Conservation (phyloP, 192 early-diverging fungal genomes). For the Coemansia sp. region DNA sequence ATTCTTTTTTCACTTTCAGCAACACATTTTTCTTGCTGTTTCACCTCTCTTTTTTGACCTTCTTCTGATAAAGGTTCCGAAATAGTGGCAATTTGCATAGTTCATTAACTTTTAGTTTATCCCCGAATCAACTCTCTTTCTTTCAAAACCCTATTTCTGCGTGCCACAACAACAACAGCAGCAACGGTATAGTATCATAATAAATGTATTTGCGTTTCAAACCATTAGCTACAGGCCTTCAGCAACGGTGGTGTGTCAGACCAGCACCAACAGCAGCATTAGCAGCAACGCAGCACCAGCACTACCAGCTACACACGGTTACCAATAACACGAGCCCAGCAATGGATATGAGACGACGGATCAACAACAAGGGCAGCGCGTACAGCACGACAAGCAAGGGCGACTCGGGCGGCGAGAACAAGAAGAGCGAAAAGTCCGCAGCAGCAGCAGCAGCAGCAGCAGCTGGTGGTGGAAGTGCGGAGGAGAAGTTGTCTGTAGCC, state of each 20-base stretch:
- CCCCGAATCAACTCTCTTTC: too few species aligned
- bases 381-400: slow-evolving; percentile 1
- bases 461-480: neutral
- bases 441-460: neutral
- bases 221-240: slow-evolving; percentile 8
- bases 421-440: neutral
- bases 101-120: too few species aligned
- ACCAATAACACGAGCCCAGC: neutral
- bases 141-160: too few species aligned
- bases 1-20: too few species aligned
- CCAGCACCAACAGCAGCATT: neutral
- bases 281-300: slow-evolving; percentile 6
- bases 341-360: neutral
- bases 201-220: slow-evolving; percentile 1
- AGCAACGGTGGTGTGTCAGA: slow-evolving; percentile 1
- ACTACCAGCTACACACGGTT: neutral
- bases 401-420: neutral
- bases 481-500: neutral
- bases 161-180: too few species aligned
- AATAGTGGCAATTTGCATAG: too few species aligned
- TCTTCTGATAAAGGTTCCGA: too few species aligned
- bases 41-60: too few species aligned
- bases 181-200: too few species aligned
- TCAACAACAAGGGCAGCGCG: neutral
- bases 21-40: too few species aligned